Conservation (phyloP, 148 eudicot genomes). For the Hydrangea macrophylla region DNA sequence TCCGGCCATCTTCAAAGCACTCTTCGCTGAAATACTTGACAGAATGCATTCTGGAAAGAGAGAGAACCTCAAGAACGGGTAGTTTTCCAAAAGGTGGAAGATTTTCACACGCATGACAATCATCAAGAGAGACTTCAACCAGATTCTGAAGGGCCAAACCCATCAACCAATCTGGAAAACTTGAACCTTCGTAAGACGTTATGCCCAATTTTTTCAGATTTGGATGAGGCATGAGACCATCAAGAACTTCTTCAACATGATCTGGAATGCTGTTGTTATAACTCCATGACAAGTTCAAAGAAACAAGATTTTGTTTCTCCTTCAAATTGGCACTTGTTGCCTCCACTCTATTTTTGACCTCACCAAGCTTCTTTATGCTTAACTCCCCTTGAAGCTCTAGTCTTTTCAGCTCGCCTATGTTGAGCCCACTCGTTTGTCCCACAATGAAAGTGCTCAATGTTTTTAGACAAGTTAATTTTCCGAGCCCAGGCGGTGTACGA, state of each 20-base stretch:
- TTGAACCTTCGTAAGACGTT: neutral
- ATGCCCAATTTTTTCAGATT: slow-evolving; percentile 5
- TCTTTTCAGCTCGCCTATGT: slow-evolving; percentile 3
- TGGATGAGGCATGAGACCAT: neutral
- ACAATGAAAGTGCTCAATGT: neutral
- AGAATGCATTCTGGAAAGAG: neutral
- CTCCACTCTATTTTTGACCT: neutral
- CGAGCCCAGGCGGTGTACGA: neutral
- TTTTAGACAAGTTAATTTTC: neutral
- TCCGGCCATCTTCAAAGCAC: neutral
- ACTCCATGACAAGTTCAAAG: neutral
- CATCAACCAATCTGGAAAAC: slow-evolving; percentile 4
- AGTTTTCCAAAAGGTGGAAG: slow-evolving; percentile 9
- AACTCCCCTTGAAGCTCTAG: slow-evolving; percentile 1
- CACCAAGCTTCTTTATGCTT: neutral
- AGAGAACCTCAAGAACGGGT: neutral
- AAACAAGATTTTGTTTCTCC: neutral
- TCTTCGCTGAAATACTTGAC: neutral
- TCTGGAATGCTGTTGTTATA: neutral
- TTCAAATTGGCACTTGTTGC: slow-evolving; percentile 4
- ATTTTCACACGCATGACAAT: neutral
- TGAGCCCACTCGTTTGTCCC: neutral
- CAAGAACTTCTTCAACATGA: neutral
- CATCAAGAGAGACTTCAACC: neutral
- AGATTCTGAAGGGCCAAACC: neutral